Evolutionary conservation across 257 asterid genomes (phyloP).

Genomic region (Petunia axillaris): DNA sequence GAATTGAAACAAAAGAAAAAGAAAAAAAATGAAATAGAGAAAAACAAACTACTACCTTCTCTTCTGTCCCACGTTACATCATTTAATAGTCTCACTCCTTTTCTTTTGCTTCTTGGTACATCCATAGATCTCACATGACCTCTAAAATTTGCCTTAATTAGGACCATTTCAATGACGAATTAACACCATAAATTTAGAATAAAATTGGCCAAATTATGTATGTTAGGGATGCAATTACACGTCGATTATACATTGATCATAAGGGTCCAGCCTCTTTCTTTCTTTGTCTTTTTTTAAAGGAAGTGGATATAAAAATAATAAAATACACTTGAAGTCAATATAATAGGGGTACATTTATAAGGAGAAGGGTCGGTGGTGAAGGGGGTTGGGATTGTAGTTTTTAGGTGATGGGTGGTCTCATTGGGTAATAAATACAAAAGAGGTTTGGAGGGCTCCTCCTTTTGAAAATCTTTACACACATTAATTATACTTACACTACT

Average conservation of each 20-base stretch:
- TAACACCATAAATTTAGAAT: neutral
- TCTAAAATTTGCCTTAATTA: neutral
- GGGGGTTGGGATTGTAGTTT: constrained; percentile 30
- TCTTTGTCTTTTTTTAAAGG: no score
- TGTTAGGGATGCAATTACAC: neutral
- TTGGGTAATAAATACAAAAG: constrained; percentile 40
- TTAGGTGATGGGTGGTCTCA: constrained; percentile 41
- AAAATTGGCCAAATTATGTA: neutral
- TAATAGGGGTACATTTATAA: constrained; percentile 10
- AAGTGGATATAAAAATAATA: no score
- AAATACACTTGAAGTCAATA: neutral
- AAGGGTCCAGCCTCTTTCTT: neutral
- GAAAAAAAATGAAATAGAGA: neutral
- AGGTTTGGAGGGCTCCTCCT: constrained; percentile 23
- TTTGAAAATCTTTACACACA: constrained; percentile 21
- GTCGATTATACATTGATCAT: neutral
- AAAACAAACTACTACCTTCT: neutral
- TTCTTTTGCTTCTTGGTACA: constrained; percentile 1
- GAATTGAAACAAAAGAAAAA: neutral
- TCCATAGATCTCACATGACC: constrained; percentile 23
- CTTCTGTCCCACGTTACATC: constrained; percentile 8
- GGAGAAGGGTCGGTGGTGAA: constrained; percentile 31
- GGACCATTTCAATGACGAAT: neutral
- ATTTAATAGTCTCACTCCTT: constrained; percentile 17
- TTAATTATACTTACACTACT: neutral